phyloP scores from a whole-genome alignment of 140 eudicot species.

The Flaveria floridana region DNA sequence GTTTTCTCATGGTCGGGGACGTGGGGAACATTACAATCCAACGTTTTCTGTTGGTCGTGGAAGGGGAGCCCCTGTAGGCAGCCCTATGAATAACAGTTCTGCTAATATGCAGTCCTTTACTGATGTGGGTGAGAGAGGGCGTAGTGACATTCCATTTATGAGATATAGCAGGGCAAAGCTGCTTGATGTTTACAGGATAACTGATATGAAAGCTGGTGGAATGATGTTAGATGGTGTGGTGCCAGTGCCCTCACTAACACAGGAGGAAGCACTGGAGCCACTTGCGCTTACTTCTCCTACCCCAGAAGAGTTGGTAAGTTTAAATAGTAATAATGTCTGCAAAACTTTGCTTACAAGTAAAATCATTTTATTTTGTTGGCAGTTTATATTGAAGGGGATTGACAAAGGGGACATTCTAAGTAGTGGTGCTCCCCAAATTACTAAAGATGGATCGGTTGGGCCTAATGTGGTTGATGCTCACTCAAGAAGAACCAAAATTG shows the following conservation, averaged over 20 bases:
- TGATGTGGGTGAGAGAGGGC: slow-evolving; percentile 49
- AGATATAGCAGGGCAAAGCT: slow-evolving; percentile 72
- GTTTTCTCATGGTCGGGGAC: slow-evolving; percentile 73
- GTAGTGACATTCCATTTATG: slow-evolving; percentile 44
- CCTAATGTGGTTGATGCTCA: slow-evolving; percentile 49
- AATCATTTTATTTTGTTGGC: slow-evolving; percentile 4
- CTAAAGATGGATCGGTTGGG: slow-evolving; percentile 74
- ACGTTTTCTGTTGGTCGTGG: slow-evolving; percentile 69
- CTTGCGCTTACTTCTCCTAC: slow-evolving; percentile 72
- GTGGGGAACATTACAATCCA: slow-evolving; percentile 49
- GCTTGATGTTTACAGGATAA: slow-evolving; percentile 73
- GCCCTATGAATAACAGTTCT: slow-evolving; percentile 28
- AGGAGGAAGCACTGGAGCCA: slow-evolving; percentile 76
- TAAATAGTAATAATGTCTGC: neutral
- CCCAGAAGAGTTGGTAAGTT: slow-evolving; percentile 76
- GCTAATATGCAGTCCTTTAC: slow-evolving; percentile 33
- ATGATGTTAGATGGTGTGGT: slow-evolving; percentile 43
- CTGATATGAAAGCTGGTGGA: slow-evolving; percentile 46
- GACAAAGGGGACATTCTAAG: slow-evolving; percentile 83
- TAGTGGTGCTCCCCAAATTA: slow-evolving; percentile 77
- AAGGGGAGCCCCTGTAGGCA: slow-evolving; percentile 43
- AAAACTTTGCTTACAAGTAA: neutral
- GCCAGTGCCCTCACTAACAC: slow-evolving; percentile 76
- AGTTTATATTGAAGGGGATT: slow-evolving; percentile 84
- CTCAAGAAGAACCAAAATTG: slow-evolving; percentile 60